phyloP scores from a whole-genome alignment of 2,329 filamentous ascomycete species.

The Fusarium hostae region DNA sequence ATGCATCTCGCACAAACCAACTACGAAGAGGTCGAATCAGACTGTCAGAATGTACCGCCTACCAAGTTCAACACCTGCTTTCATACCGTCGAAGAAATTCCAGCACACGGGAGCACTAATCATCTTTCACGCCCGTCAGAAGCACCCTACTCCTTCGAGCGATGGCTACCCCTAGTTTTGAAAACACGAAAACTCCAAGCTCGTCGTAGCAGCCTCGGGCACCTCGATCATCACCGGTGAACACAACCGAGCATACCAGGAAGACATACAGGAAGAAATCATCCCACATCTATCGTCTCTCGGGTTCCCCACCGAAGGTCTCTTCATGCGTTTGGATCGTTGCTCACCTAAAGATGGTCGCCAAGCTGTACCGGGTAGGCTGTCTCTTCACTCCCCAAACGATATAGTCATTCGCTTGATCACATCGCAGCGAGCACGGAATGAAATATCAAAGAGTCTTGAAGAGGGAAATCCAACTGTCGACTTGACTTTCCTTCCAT shows the following conservation, averaged over 20 bases:
- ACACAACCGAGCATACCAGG: constrained; percentile 4
- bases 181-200: constrained; percentile 47
- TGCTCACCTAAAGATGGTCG: constrained; percentile 58
- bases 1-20: background rate
- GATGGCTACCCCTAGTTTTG: constrained; percentile 56
- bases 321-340: constrained; percentile 57
- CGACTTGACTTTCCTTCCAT: constrained; percentile 54
- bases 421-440: constrained; percentile 52
- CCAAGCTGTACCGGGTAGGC: constrained; percentile 31
- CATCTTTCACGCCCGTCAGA: constrained; percentile 32
- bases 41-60: constrained; percentile 3
- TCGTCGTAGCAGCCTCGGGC: constrained; percentile 46
- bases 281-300: constrained; percentile 39
- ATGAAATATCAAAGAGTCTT: constrained; percentile 47
- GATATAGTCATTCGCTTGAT: constrained; percentile 53
- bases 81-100: background rate
- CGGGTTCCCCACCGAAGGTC: constrained; percentile 47
- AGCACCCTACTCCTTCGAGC: constrained; percentile 52
- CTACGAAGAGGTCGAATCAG: background rate
- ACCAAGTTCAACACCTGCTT: constrained; percentile 24
- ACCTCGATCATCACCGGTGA: constrained; percentile 43
- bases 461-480: constrained; percentile 33
- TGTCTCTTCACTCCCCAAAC: constrained; percentile 44
- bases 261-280: constrained; percentile 43
- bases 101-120: background rate